Evolutionary conservation across 176 grass and related monocot genomes (phyloP), one percentile per base, ranked within the genome.

Genomic region (Oryza coarctata): DNA sequence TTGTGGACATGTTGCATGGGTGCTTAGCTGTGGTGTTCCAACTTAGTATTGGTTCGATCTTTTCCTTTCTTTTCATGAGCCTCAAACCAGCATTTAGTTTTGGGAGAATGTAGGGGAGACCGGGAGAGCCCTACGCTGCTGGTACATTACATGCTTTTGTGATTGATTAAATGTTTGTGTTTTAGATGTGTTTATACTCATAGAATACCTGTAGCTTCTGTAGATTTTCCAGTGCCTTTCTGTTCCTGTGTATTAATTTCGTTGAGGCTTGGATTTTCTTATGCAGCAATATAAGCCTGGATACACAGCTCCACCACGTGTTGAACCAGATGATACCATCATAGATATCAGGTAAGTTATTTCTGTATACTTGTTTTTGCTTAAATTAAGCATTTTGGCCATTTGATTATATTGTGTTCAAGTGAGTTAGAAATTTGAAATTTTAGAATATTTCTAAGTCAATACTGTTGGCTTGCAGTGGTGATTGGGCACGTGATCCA

Each of bases 251-350:
- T 77, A 62, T 72, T 78, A 85, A 85, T 74, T 67, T 60, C 13
- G 31, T 87, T 63, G 32, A 82, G 34, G 18, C 26, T 77, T 81
- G 43, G 26, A 35, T 52, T 36, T 25, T 78, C 65, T 63, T 7
- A 2, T 85, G 82, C 84, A 97, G 94, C 82, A 86, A 88, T 97
- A 97, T 84, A 97, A 89, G 69, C 78, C 88, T 73, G 94, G 92
- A 49, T 97, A 97, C 74, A 92, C 87, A 26, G 87, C 86, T 17
- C 84, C 92, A 55, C 92, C 94, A 74, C 90, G 70, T 73, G 67
- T 63, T 78, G 76, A 91, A 76, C 86, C 86, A 77, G 92, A 94
- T 71, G 94, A 97, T 80, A 92, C 92, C 30, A 89, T 74, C 50
- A 94, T 97, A 82, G 92, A 97, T 73, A 88, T 97, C 18, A 89